phyloP scores from a whole-genome alignment of 2,329 filamentous ascomycete species.

The Sclerotinia nivalis region DNA sequence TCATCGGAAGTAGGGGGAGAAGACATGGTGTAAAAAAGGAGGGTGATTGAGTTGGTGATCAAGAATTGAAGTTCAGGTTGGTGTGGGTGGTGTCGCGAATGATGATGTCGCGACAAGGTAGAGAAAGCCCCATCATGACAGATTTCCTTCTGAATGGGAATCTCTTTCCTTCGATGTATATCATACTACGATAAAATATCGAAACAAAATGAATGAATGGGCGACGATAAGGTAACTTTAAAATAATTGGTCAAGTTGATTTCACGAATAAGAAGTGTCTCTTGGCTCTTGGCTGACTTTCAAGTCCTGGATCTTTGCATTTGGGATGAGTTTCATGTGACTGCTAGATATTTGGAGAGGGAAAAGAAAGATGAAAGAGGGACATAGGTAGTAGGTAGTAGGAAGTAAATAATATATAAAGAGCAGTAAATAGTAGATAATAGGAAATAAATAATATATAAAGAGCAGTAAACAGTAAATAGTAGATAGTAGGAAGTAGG shows the following conservation, averaged over 20 bases:
- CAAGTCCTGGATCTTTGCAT: neutral
- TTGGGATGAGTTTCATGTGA: neutral
- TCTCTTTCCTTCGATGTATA: no score
- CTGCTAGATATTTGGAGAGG: neutral
- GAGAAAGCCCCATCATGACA: conserved; percentile 6
- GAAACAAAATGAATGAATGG: no score
- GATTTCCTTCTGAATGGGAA: neutral
- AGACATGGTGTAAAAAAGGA: neutral
- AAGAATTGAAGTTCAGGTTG: neutral
- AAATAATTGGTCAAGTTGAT: neutral
- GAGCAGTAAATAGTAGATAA: no score
- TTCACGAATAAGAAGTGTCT: neutral
- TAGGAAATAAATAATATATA: no score
- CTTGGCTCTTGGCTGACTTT: no score
- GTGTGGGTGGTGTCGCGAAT: neutral
- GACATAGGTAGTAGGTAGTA: no score
- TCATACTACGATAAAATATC: neutral
- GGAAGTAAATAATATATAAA: no score
- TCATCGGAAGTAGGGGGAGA: conserved; percentile 27
- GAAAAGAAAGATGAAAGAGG: neutral
- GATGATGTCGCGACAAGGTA: neutral
- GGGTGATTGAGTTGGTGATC: neutral
- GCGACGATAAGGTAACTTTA: neutral
- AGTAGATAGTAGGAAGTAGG: no score
- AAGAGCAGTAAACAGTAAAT: no score